Evolutionary conservation across 1,139 yeast genomes (phyloP), one percentile per base, ranked within the genome.

Genomic region (Nakaseomyces glabratus): DNA sequence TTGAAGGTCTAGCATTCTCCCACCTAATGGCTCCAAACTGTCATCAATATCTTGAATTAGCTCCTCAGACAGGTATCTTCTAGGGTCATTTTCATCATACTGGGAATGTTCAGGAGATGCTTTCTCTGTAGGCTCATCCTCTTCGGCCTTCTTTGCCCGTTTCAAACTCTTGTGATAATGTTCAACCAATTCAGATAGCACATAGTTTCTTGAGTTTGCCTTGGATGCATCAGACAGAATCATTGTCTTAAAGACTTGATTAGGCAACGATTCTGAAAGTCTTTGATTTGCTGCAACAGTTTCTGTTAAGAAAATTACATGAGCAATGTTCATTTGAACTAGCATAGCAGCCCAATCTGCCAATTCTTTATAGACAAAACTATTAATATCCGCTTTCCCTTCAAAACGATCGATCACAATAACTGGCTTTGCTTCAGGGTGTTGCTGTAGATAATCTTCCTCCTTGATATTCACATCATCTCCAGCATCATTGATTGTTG

Each of bases 1-100:
- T 58, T 90, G 96, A 37, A 90, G 66, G 55, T 90, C 98, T 36
- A 88, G 68, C 88, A 90, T 82, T 45, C 98, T 73, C 26, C 98
- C 98, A 9, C 98, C 98, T 20, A 90, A 61, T 6, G 95, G 93
- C 17, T 63, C 73, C 33, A 88, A 61, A 24, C 80, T 72, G 2
- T 61, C 56, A 23, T 76, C 80, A 24, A 82, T 61, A 6, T 62
- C 61, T 2, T 48, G 28, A 4, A 48, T 41, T 3, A 41, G 39
- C 9, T 39, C 33, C 6, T 46, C 49, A 22, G 45, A 42, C 12
- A 46, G 20, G 6, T 17, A 15, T 13, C 28, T 37, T 9, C 18
- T 17, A 7, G 17, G 24, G 15, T 20, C 34, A 41, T 40, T 41
- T 2, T 41, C 37, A 8, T 30, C 25, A 9, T 19, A 15, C 12